Base-by-base conservation (phyloP, 257 asterid genomes). In the Fraxinus cuspidata region DNA sequence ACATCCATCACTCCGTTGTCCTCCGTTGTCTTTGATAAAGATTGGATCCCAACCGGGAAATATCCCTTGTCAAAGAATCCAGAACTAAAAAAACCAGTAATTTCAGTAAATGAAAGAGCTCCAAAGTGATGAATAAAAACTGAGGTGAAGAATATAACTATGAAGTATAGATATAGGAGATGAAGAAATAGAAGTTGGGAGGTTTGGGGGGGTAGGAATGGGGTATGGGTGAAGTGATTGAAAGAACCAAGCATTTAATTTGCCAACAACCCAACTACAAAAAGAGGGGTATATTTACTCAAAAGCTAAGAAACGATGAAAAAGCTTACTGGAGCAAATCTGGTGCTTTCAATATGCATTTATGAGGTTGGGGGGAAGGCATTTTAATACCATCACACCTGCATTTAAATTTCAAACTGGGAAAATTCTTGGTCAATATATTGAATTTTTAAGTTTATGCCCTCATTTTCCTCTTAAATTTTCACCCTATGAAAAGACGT, bases 341-440 rank as follows among this genome's bases (percentile, higher is more conserved):
- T 89, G 93, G 89, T 82, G 89, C 91, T 84, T 87, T 87, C 82
- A 83, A 84, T 86, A 67, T 89, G 95, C 94, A 92, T 92, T 92
- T 89, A 91, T 91, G 88, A 88, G 92, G 91, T 86, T 86, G 89
- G 91, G 85, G 74, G 83, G 85, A 88, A 74, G 87, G 86, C 87
- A 82, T 81, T 82, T 72, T 80, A 75, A 66, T 84, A 79, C 86
- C 82, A 83, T 85, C 87, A 82, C 87, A 84, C 81, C 80, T 82
- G 70, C 80, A 69, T 84, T 91, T 86, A 83, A 83, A 90, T 87
- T 88, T 88, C 90, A 82, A 88, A 90, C 76, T 53, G 3, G n/a
- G 32, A 38, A 28, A 25, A 68, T 72, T 32, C 51, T 35, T 70
- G 73, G 10, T 79, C 75, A 72, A 65, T 74, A 63, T 63, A 5